Evolutionary conservation across 2,329 filamentous ascomycete species (phyloP).

Genomic region (Colletotrichum incanum): DNA sequence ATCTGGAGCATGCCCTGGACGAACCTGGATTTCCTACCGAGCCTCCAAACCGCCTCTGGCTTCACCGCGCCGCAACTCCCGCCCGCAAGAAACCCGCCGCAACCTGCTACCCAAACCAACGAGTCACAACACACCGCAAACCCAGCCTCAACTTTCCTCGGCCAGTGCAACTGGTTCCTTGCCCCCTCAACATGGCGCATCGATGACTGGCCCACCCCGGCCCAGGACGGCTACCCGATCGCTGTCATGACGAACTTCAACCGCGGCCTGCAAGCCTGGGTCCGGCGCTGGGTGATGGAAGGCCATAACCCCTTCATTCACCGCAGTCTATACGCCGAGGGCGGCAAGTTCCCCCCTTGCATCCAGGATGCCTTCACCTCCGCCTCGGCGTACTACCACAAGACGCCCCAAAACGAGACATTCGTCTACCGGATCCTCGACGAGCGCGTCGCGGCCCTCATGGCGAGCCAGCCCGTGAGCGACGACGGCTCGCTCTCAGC

Average conservation of each 20-base stretch:
- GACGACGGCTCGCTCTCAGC: constrained; percentile 12
- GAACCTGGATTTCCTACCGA: neutral
- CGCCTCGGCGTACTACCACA: constrained; percentile 45
- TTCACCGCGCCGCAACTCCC: neutral
- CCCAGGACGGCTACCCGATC: constrained; percentile 28
- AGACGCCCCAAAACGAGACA: constrained; percentile 45
- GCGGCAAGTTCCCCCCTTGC: constrained; percentile 43
- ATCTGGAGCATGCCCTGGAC: constrained; percentile 19
- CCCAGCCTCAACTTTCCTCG: neutral
- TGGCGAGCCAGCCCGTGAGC: constrained; percentile 30
- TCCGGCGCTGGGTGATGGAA: constrained; percentile 46
- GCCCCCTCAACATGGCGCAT: constrained; percentile 44
- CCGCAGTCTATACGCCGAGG: constrained; percentile 44
- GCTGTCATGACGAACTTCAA: constrained; percentile 48
- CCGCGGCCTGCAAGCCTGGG: constrained; percentile 45
- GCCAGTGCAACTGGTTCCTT: constrained; percentile 44
- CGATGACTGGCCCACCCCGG: constrained; percentile 23
- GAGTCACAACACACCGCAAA: neutral
- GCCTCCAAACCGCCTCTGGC: neutral
- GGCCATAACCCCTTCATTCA: constrained; percentile 50
- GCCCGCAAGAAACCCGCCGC: constrained; percentile 14
- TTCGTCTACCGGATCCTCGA: constrained; percentile 47
- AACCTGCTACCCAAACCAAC: neutral
- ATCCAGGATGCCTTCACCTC: constrained; percentile 48
- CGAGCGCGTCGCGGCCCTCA: constrained; percentile 40